Base-by-base conservation (phyloP, 345 rosid genomes). In the Euclidium syriacum region DNA sequence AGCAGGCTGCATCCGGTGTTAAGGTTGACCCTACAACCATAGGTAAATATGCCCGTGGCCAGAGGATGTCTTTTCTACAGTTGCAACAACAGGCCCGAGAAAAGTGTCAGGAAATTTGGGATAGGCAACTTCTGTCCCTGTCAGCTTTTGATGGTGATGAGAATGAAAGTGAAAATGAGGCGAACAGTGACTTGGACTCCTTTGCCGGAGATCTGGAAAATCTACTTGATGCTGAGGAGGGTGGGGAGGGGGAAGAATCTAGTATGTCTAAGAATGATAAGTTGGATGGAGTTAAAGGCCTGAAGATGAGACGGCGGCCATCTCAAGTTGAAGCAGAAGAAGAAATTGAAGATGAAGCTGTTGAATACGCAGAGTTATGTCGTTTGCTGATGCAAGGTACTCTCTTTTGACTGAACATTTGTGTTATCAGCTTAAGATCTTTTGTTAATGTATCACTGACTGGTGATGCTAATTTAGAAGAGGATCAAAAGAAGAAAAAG, bases 101-200 rank as follows among this genome's bases (percentile, higher is more conserved):
- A 78, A 94, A 90, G 64, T 94, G 99, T 65, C 97, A 90, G 79
- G 99, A 94, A 71, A 94, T 94, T 58, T 94, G 99, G 99, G 99
- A 94, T 68, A 83, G 95, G 58, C 97, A 90, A 75, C 80, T 84
- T 71, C 86, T 79, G 73, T 85, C 88, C 67, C 92, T 94, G 50
- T 84, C 88, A 56, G 95, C 90, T 34, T 75, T 71, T 59, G 89
- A 89, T 70, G 86, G 83, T 64, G 97, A 85, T 64, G 97, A 90
- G 64, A 82, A 77, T 74, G 95, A 80, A 62, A 90, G 99, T 17
- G 97, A 94, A 57, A 83, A 90, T 60, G 97, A 90, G 65, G 95
- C 95, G 29, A 85, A 87, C 55, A 94, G 99, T 78, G 98, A 92
- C 64, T 82, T 94, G 64, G 99, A 94, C 84, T 90, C 99, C 58